These are phyloP conservation scores for Pyrenophora teres DNA, from an alignment of 2,329 filamentous ascomycete genomes.

Conservation along the genomic window DNA sequence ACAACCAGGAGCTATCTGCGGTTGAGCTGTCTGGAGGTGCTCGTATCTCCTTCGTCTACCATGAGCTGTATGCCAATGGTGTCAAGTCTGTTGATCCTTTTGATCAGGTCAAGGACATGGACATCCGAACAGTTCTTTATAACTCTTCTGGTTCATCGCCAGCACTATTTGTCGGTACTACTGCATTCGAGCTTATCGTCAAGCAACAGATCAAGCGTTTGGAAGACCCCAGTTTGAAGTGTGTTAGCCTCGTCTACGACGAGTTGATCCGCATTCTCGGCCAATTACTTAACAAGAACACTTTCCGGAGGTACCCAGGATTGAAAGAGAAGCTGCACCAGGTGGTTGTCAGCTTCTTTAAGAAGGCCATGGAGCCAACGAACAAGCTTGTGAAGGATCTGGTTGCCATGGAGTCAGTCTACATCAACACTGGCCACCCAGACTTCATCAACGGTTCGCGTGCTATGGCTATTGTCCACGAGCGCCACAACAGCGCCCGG, in stretches of 20 bases:
- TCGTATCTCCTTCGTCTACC: constrained; percentile 98
- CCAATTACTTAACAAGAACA: constrained; percentile 82
- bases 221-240: constrained; percentile 96
- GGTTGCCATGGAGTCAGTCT: constrained; percentile 93
- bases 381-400: constrained; percentile 96
- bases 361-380: constrained; percentile 96
- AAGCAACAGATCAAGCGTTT: constrained; percentile 98
- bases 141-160: constrained; percentile 99
- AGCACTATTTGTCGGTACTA: constrained; percentile 94
- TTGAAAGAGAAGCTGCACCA: constrained; percentile 96
- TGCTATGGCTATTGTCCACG: constrained; percentile 97
- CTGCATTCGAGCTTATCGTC: constrained; percentile 97
- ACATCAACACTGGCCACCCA: constrained; percentile 97
- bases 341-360: constrained; percentile 93
- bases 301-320: constrained; percentile 90
- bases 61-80: constrained; percentile 96
- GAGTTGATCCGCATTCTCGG: constrained; percentile 94
- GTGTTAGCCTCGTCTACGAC: constrained; percentile 95
- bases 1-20: constrained; percentile 94
- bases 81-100: constrained; percentile 98
- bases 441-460: constrained; percentile 97
- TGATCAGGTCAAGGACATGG: constrained; percentile 94
- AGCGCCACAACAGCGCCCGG: constrained; percentile 79
- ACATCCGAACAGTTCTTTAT: constrained; percentile 95
- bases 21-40: constrained; percentile 93